Conservation (phyloP, 441 rosid genomes). For the Pelargonium citronellum region DNA sequence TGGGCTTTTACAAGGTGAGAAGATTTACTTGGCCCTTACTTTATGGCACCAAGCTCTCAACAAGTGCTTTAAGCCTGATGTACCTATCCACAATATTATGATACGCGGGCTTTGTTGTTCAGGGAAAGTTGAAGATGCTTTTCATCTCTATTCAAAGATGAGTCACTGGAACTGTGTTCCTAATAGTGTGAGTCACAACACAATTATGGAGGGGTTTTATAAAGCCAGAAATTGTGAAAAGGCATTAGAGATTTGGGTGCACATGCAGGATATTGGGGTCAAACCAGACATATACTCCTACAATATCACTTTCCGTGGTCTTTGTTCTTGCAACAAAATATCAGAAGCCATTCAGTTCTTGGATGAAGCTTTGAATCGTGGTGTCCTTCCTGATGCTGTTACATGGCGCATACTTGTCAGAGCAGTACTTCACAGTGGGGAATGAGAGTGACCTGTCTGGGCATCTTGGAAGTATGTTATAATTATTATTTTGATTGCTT, state of each 20-base stretch:
- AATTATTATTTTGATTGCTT: not conserved
- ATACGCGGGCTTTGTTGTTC: constrained; percentile 78
- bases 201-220: constrained; percentile 76
- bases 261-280: constrained; percentile 44
- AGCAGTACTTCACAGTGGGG: constrained; percentile 42
- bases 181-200: constrained; percentile 76
- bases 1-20: constrained; percentile 64
- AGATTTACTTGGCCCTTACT: constrained; percentile 55
- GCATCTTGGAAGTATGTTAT: constrained; percentile 14
- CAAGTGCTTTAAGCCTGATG: constrained; percentile 58
- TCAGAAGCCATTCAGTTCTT: constrained; percentile 51
- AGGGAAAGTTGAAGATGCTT: constrained; percentile 60
- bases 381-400: constrained; percentile 49
- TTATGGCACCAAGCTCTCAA: constrained; percentile 57
- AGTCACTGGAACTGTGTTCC: constrained; percentile 45
- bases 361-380: constrained; percentile 56
- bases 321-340: constrained; percentile 58
- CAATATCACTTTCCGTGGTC: constrained; percentile 61
- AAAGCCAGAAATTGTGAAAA: constrained; percentile 47
- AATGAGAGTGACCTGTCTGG: constrained; percentile 7
- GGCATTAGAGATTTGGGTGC: constrained; percentile 60
- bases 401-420: constrained; percentile 81
- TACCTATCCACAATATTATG: constrained; percentile 67
- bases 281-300: constrained; percentile 76
- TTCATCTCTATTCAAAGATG: constrained; percentile 51